Evolutionary conservation across 495 filamentous ascomycete species (phyloP), one percentile per base, ranked within the genome.

Genomic region (Tuber indicum): DNA sequence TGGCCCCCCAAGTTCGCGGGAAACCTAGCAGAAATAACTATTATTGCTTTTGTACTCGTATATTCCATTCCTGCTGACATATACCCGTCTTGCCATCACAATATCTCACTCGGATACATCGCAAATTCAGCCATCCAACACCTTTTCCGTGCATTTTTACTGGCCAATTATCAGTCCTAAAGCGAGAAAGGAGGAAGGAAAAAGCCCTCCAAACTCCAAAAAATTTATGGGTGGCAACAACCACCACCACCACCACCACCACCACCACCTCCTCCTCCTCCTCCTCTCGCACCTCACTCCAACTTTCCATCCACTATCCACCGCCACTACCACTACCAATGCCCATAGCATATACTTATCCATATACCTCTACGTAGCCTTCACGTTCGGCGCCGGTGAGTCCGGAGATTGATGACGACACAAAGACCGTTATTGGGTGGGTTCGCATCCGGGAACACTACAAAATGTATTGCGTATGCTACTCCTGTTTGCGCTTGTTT

Each of bases 371-470:
- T 66, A 36, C 58, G 5, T 36, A n/a, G 36, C 58, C 78, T 74
- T 69, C 78, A 71, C 74, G 77, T 69, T 80, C 77, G 71, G 77
- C 77, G 71, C 77, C 45, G 66, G 71, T 47, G 46, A 79, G 71
- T 49, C 74, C 77, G 26, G 78, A 80, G n/a, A n/a, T n/a, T n/a
- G n/a, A n/a, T n/a, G 26, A 80, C 42, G 26, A 66, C 32, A 75
- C 79, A 45, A 81, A 81, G 76, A 81, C 76, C 78, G 92, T 92
- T 81, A 99, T 99, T n/a, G n/a, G n/a, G n/a, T 86, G 96, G 96
- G 85, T 93, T 99, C 85, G 92, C 94, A 73, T 98, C 98, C 88
- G 96, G 96, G 85, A 99, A 98, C 86, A 93, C 93, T 73, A 96
- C 93, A 89, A 97, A 94, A 86, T 97, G 94, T 73, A 98, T 98